Base-by-base conservation (phyloP, 305 asterid genomes). In the Fraxinus floribunda region DNA sequence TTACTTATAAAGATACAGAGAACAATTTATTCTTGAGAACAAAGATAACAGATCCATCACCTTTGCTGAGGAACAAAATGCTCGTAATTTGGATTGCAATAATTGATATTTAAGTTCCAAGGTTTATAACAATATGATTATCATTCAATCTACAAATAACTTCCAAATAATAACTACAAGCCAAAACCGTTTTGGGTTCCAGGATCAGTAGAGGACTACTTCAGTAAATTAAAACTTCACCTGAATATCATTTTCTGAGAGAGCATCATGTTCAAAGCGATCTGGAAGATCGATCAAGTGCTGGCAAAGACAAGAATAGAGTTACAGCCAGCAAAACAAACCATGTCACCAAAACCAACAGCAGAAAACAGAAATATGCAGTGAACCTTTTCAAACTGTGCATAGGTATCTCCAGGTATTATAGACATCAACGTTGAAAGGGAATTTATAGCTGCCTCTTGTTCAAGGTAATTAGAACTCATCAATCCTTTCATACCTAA, bases 181-280 rank as follows among this genome's bases (percentile, higher is more conserved):
- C n/a, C 75, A 30, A 41, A 46, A 22, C 18, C 6, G 13, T 26
- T 30, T 70, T 70, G 10, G 41, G 39, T 29, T 64, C 11, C 15
- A 70, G 39, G 39, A 15, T 70, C 39, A 68, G 75, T 68, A 68
- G 39, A 24, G 35, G 36, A 29, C 9, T 68, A 13, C 75, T 29
- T 24, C 62, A 7, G 32, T 24, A 62, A 73, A 29, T 15, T 46
- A n/a, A 34, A 78, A 80, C n/a, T 66, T 77, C 72, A 97, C 99
- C 99, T 94, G 97, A 86, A 97, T 91, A 84, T 97, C 99, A 80
- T 78, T 83, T 85, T 91, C 96, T 26, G 98, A 89, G 78, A 97
- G 93, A 15, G 86, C 75, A 83, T 92, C 94, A 82, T 97, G 99
- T 0, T 91, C 93, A 81, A 44, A 74, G 81, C 89, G 94, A 84